Evolutionary conservation across 352 stramenopile species (phyloP), one percentile per base, ranked within the genome.

Genomic region (Aphanomyces astaci): DNA sequence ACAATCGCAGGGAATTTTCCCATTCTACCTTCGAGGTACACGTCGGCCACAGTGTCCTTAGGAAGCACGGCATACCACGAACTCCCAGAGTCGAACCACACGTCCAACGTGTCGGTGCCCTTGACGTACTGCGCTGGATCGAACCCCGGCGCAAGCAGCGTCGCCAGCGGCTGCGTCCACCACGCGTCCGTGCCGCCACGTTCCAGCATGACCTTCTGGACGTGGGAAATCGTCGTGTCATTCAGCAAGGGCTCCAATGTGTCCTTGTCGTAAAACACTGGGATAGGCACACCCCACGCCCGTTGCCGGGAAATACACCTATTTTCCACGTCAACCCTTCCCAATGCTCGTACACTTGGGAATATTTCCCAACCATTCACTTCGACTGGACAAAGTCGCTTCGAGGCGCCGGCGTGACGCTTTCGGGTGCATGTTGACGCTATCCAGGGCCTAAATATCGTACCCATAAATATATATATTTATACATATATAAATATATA

Each of bases 1-100:
- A n/a, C n/a, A n/a, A n/a, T n/a, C n/a, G n/a, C n/a, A n/a, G n/a
- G n/a, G n/a, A n/a, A 15, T 43, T 43, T 43, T 43, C 7, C 11
- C 36, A 63, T 51, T 83, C 7, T 22, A 59, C 51, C 96, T 84
- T 99, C 96, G 22, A 99, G 78, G 73, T 99, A 99, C 53, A 99
- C 75, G 76, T 99, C 88, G 1, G 96, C 97, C 30, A 71, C 66
- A 13, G 89, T 73, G 57, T 88, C 79, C 27, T 86, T 82, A 25
- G 79, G 75, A 9, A 92, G 72, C 22, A 92, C 83, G 0, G 82
- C 70, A 62, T 90, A 73, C 86, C 86, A 93, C 57, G 78, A 90
- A 33, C 80, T 90, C 36, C 89, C 90, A 46, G 90, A 98, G 80
- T 99, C 97, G 74, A 99, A 99, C 97, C 97, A 99, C 36, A 99